Evolutionary conservation across 306 rosid species (phyloP).

Genomic region (Castanea sativa): DNA sequence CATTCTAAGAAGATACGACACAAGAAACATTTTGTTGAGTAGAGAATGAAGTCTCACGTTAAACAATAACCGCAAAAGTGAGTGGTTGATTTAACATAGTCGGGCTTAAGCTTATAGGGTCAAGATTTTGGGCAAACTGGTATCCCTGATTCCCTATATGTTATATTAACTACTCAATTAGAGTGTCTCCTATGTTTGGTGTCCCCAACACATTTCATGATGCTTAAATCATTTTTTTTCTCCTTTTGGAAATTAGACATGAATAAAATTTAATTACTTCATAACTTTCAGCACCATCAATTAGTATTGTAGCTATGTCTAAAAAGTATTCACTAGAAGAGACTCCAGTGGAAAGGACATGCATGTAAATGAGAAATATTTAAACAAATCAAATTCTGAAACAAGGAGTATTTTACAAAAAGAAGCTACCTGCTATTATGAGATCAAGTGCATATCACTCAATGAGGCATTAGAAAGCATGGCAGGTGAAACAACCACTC

Average conservation of each 20-base stretch:
- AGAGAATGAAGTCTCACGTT: not conserved
- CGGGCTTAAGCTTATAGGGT: not conserved
- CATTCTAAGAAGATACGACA: not conserved
- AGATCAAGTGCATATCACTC: constrained; percentile 16
- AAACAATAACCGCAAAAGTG: not conserved
- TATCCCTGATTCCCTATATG: not conserved
- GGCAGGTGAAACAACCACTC: constrained; percentile 88
- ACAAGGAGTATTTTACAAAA: constrained; percentile 9
- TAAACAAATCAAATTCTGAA: not conserved
- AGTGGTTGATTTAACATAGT: not conserved
- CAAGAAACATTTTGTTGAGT: not conserved
- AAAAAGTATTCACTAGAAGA: too few relatives aligned
- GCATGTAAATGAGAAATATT: not conserved
- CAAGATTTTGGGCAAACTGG: not conserved
- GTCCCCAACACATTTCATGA: too few relatives aligned
- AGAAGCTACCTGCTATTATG: constrained; percentile 43
- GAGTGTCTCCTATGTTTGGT: too few relatives aligned
- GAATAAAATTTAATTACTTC: not conserved
- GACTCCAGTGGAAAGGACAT: not conserved
- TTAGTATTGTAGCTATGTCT: not conserved
- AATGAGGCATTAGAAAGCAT: constrained; percentile 51
- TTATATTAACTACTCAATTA: too few relatives aligned
- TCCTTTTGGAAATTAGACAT: not conserved
- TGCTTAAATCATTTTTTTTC: too few relatives aligned
- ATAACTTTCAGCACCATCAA: not conserved